Evolutionary conservation across 306 rosid genomes (phyloP).

Genomic region (Geum urbanum): DNA sequence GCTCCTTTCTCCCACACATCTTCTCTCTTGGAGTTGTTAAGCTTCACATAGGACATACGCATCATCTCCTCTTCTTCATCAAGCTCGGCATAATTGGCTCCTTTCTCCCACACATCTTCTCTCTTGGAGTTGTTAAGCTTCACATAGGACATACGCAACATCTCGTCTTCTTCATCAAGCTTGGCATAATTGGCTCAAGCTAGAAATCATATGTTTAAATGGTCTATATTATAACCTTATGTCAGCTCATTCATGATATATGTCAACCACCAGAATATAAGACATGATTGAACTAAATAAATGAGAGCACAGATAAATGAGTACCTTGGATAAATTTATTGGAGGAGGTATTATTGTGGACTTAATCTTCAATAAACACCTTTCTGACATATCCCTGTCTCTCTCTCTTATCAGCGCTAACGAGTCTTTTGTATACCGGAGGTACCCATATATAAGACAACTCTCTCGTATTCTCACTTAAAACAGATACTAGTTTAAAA

Average conservation of each 20-base stretch:
- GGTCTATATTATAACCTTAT: not conserved
- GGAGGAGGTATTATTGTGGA: conserved; percentile 68
- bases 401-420: conserved; percentile 68
- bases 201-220: not conserved
- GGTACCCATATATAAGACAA: conserved; percentile 74
- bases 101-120: too few species aligned
- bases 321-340: conserved; percentile 64
- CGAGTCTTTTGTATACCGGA: conserved; percentile 73
- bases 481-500: conserved; percentile 47
- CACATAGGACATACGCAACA: too few species aligned
- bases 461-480: conserved; percentile 58
- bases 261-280: too few species aligned
- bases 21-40: too few species aligned
- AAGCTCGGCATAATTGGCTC: too few species aligned
- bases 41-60: too few species aligned
- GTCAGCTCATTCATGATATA: not conserved
- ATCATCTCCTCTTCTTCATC: too few species aligned
- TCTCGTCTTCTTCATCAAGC: too few species aligned
- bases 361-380: conserved; percentile 66
- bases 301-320: not conserved
- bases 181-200: not conserved
- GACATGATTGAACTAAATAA: not conserved
- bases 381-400: conserved; percentile 77
- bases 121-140: too few species aligned
- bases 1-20: too few species aligned